A percentile compares a stretch with the other conserved stretches of the same genome.
phyloP scores from a whole-genome alignment of 2,329 filamentous ascomycete genomes.

The Curvularia lunata region DNA sequence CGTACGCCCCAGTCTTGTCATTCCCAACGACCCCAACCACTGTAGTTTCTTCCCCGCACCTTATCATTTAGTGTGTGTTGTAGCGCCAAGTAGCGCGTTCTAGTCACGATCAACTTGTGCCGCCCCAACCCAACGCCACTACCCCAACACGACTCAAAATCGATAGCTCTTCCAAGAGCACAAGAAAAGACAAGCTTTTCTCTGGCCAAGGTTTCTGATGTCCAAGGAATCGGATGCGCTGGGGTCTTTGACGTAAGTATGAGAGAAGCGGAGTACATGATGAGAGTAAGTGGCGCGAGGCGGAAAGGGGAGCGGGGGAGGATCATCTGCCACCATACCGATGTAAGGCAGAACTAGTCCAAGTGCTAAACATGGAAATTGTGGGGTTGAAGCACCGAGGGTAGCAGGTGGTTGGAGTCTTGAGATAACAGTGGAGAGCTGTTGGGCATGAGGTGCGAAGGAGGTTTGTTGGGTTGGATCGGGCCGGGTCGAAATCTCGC shows the following conservation, averaged over 20 bases:
- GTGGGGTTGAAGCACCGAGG: neutral
- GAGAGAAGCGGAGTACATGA: neutral
- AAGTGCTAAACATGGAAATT: neutral
- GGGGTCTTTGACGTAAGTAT: neutral
- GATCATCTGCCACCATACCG: neutral
- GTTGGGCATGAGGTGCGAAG: neutral
- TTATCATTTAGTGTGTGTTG: neutral
- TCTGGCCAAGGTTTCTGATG: neutral
- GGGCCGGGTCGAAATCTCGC: no score
- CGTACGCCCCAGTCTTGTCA: neutral
- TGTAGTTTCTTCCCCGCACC: neutral
- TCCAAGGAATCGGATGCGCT: neutral
- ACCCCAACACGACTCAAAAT: neutral
- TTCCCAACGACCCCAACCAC: neutral
- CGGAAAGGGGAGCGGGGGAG: neutral
- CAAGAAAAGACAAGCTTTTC: neutral
- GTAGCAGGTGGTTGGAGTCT: neutral
- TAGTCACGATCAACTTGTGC: neutral
- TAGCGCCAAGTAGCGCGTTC: neutral
- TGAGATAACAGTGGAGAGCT: neutral
- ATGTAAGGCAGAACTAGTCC: neutral
- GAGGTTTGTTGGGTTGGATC: neutral
- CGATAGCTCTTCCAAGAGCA: neutral
- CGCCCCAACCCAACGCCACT: neutral
- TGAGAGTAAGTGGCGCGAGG: neutral